A percentile compares a stretch with the other conserved stretches of the same genome.
phyloP scores from a whole-genome alignment of 2,329 filamentous ascomycete species.

The Botrytis elliptica region DNA sequence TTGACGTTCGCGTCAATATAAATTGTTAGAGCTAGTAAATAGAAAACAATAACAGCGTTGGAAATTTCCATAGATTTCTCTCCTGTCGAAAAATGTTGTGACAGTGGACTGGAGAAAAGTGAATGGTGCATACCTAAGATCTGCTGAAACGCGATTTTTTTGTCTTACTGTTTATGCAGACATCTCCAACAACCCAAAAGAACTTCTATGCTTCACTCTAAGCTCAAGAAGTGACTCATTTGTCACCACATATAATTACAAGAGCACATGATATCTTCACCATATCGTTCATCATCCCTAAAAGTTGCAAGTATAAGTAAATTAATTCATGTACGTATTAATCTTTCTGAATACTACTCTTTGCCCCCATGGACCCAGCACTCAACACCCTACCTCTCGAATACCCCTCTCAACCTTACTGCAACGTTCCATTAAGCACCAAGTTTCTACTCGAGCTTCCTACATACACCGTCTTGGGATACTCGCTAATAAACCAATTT shows the following conservation, averaged over 20 bases:
- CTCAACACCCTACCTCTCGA: not conserved
- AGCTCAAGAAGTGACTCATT: not conserved
- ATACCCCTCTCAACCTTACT: slow-evolving; percentile 39
- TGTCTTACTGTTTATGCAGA: accelerated
- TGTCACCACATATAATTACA: not conserved
- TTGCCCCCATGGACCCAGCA: accelerated
- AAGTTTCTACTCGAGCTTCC: slow-evolving; percentile 36
- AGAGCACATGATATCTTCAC: not conserved
- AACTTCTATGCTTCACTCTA: not conserved
- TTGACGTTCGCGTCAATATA: not conserved
- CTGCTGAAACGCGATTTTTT: not conserved
- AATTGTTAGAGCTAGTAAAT: not conserved
- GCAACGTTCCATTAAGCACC: slow-evolving; percentile 39
- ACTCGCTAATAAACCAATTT: slow-evolving; percentile 67
- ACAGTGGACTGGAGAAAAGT: not conserved
- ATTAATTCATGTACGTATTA: too few species aligned
- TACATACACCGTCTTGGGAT: slow-evolving; percentile 38
- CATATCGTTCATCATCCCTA: too few species aligned
- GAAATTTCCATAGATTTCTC: not conserved
- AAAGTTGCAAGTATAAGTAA: not conserved
- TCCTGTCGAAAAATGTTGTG: not conserved
- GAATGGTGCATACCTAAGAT: not conserved
- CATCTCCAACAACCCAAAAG: too few species aligned
- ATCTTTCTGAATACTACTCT: too few species aligned
- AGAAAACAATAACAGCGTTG: not conserved